Percentiles rank a stretch among this genome's conserved stretches.
phyloP scores from a whole-genome alignment of 164 flowering plant species.

The Stephania cephalantha region DNA sequence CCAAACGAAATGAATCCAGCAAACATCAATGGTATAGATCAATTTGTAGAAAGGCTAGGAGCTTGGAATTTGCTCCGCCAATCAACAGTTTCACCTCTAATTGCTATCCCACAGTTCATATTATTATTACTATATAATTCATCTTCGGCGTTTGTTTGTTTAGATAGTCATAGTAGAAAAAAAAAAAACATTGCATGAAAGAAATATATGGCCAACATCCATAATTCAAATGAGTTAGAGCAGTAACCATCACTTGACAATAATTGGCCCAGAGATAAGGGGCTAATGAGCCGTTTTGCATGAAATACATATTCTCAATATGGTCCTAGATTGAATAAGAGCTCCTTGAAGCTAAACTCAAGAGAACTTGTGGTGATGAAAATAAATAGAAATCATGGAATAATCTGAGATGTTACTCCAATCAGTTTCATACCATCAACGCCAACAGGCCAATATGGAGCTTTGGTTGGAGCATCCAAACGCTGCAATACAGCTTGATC shows the following conservation, averaged over 20 bases:
- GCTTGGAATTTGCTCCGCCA: background rate
- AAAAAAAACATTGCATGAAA: background rate
- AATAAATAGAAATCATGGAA: background rate
- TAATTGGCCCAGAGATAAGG: background rate
- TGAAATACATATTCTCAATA: background rate
- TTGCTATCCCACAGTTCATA: background rate
- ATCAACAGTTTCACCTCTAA: background rate
- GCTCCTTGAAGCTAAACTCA: background rate
- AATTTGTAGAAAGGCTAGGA: background rate
- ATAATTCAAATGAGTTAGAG: background rate
- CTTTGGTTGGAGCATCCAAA: constrained; percentile 83
- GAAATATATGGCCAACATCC: background rate
- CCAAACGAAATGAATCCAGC: too few species aligned
- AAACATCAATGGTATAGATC: too few species aligned
- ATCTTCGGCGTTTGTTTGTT: background rate
- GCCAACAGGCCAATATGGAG: constrained; percentile 94
- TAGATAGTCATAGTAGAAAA: background rate
- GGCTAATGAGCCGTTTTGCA: background rate
- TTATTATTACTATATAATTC: background rate
- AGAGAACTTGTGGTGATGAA: background rate
- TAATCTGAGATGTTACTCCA: background rate
- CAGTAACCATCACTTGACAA: background rate
- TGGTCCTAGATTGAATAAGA: background rate
- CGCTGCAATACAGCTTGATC: constrained; percentile 61
- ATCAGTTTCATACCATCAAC: constrained; percentile 53